Conservation (phyloP, 169 alveolate genomes). For the Plasmodium fragile region DNA sequence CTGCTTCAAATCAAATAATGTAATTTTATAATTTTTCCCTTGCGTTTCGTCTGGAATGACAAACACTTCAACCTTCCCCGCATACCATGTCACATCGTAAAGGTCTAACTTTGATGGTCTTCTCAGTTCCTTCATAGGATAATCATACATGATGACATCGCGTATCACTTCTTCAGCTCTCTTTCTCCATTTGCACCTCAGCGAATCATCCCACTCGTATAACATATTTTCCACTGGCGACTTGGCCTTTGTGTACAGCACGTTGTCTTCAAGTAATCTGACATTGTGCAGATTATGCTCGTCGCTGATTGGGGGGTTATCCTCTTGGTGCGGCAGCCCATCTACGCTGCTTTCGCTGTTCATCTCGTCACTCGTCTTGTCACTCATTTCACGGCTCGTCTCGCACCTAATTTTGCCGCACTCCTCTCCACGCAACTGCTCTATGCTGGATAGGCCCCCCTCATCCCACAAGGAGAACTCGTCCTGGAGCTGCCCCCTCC, state of each 20-base stretch:
- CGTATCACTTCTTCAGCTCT: constrained; percentile 84
- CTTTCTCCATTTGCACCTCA: constrained; percentile 83
- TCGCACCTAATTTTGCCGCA: neutral
- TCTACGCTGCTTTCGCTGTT: neutral
- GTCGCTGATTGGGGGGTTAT: neutral
- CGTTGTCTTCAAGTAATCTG: constrained; percentile 78
- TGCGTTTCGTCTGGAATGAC: constrained; percentile 70
- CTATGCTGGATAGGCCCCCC: neutral
- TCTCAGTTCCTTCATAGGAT: constrained; percentile 81
- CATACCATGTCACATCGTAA: constrained; percentile 85
- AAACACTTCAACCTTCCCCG: constrained; percentile 82
- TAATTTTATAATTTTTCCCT: constrained; percentile 57
- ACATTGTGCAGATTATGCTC: constrained; percentile 70
- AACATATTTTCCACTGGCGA: constrained; percentile 80
- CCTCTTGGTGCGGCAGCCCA: neutral
- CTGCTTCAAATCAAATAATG: constrained; percentile 44
- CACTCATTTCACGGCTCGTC: neutral
- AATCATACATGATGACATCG: constrained; percentile 84
- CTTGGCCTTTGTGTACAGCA: constrained; percentile 80
- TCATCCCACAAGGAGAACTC: neutral
- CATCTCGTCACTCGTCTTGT: neutral
- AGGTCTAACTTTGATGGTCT: constrained; percentile 83
- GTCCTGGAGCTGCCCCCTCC: neutral
- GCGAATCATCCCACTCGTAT: constrained; percentile 85
- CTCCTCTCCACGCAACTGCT: neutral